These are phyloP conservation scores for Draba incana DNA, from an alignment of 345 rosid genomes.

Conservation along the genomic window DNA sequence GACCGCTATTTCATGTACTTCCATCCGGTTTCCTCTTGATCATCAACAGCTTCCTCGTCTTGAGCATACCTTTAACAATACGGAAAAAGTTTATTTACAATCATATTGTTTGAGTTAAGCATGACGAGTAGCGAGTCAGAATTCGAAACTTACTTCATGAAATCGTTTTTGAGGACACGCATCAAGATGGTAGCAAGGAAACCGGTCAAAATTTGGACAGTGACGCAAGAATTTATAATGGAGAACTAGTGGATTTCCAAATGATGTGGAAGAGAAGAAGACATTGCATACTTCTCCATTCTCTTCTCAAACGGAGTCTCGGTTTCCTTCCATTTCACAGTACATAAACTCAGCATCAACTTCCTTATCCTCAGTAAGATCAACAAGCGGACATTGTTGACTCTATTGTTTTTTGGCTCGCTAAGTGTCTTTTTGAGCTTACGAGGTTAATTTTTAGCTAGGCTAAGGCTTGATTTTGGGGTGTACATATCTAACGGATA, in stretches of 20 bases:
- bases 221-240: constrained; percentile 85
- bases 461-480: no score
- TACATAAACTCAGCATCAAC: constrained; percentile 81
- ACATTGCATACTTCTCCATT: constrained; percentile 83
- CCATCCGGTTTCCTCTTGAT: constrained; percentile 93
- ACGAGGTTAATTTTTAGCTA: no score
- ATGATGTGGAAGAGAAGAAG: constrained; percentile 89
- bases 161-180: constrained; percentile 91
- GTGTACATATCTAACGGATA: no score
- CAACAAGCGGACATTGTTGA: no score
- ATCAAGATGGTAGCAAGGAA: constrained; percentile 90
- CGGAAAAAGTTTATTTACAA: neutral
- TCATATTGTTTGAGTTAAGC: neutral
- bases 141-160: constrained; percentile 67
- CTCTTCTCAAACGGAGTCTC: constrained; percentile 81
- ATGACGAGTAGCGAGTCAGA: neutral
- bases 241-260: constrained; percentile 96
- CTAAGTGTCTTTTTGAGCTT: no score
- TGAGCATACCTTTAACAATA: constrained; percentile 61
- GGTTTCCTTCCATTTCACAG: constrained; percentile 91
- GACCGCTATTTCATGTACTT: no score
- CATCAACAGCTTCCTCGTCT: constrained; percentile 90
- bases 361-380: constrained; percentile 79
- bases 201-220: constrained; percentile 87
- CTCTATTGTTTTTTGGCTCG: no score